Percentiles rank a stretch among this genome's conserved stretches.
These are phyloP conservation scores for Artemisia argyi DNA, from an alignment of 129 eudicot species.

Conservation along the genomic window DNA sequence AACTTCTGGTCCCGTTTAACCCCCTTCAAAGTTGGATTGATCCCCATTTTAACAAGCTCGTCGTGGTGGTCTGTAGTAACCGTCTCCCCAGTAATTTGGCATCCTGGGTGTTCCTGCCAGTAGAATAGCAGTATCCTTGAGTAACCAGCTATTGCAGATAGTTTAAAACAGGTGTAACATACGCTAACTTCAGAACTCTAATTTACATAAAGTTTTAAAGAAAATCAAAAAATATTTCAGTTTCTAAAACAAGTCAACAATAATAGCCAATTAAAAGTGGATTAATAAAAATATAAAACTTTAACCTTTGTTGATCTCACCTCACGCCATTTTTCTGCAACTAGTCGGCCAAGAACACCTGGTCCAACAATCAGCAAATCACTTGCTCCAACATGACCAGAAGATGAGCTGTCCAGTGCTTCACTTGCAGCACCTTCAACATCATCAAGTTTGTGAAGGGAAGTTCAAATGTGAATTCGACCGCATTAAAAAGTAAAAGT, in stretches of 20 bases:
- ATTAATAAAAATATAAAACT: neutral
- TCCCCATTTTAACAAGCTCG: conserved; percentile 77
- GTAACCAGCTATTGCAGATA: neutral
- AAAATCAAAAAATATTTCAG: neutral
- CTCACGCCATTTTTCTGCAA: conserved; percentile 82
- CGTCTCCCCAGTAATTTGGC: conserved; percentile 86
- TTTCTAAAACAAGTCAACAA: neutral
- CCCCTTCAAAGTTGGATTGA: conserved; percentile 69
- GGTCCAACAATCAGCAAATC: conserved; percentile 96
- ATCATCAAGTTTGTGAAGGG: conserved; percentile 26
- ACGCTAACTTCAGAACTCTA: conserved; percentile 1
- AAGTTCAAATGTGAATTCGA: conserved; percentile 12
- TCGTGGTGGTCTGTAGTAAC: conserved; percentile 77
- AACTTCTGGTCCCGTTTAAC: conserved; percentile 48
- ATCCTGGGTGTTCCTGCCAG: conserved; percentile 73
- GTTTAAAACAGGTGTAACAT: conserved; percentile 3
- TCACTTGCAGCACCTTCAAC: conserved; percentile 47
- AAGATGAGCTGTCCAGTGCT: conserved; percentile 43
- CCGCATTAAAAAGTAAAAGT: conserved; percentile 8
- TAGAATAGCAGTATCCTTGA: conserved; percentile 16
- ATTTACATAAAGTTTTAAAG: neutral
- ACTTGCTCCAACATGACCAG: conserved; percentile 53
- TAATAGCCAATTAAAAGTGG: neutral
- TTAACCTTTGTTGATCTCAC: conserved; percentile 30
- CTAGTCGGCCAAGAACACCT: conserved; percentile 91